Conservation (phyloP, 495 filamentous ascomycete genomes). For the Aspergillus taichungensis region DNA sequence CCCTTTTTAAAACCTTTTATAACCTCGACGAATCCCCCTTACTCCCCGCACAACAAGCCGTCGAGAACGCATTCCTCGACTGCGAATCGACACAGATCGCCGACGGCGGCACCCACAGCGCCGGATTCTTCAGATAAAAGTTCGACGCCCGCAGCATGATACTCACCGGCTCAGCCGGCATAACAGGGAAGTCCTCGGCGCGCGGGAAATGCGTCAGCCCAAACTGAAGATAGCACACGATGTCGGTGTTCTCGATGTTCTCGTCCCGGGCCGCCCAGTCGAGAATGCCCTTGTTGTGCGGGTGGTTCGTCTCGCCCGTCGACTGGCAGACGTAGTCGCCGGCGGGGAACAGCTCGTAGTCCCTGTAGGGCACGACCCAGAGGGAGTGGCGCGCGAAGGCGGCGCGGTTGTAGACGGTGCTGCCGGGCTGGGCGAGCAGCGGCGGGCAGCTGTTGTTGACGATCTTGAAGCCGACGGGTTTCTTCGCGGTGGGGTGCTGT, state of each 20-base stretch:
- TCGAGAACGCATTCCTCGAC: too few relatives aligned
- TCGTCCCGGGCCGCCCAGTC: conserved; percentile 42
- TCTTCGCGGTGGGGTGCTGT: conserved; percentile 28
- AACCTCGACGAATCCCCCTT: too few relatives aligned
- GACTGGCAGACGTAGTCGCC: conserved; percentile 44
- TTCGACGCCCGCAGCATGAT: conserved; percentile 57
- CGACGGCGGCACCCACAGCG: conserved; percentile 57
- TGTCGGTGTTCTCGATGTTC: conserved; percentile 42
- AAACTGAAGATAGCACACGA: conserved; percentile 51
- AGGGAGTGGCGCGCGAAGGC: conserved; percentile 29
- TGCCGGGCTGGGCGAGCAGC: conserved; percentile 28
- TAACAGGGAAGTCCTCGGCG: conserved; percentile 55
- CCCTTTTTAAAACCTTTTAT: too few relatives aligned
- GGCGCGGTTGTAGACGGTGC: conserved; percentile 30
- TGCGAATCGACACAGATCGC: conserved; percentile 5
- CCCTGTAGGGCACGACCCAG: conserved; percentile 31
- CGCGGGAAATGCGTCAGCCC: conserved; percentile 51
- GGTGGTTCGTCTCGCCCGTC: conserved; percentile 26
- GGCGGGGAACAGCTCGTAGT: conserved; percentile 38
- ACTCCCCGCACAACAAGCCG: too few relatives aligned
- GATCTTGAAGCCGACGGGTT: conserved; percentile 33
- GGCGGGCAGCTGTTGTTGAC: conserved; percentile 27
- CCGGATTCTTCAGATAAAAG: conserved; percentile 64
- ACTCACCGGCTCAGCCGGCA: conserved; percentile 65
- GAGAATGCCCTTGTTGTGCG: conserved; percentile 22